A percentile compares a stretch with the other conserved stretches of the same genome.
Conservation (phyloP, 2,329 filamentous ascomycete genomes). For the Thermomyces lanuginosus region DNA sequence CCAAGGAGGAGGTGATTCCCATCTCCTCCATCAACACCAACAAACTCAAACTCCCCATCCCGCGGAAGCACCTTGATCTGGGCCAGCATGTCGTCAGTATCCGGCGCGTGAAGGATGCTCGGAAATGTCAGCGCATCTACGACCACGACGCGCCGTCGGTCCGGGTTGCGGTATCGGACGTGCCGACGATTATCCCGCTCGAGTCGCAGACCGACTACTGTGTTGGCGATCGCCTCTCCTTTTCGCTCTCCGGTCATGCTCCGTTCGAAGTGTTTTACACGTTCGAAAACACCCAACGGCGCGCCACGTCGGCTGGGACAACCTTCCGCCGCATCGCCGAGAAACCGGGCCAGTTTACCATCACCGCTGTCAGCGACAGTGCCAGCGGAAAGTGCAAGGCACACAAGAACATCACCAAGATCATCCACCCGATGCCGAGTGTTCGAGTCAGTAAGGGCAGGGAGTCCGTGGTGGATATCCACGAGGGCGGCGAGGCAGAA, state of each 20-base stretch:
- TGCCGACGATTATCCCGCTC: conserved; percentile 75
- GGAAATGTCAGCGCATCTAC: conserved; percentile 68
- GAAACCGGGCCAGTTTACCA: conserved; percentile 71
- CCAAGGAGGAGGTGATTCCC: conserved; percentile 62
- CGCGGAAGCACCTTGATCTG: conserved; percentile 65
- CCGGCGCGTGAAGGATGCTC: conserved; percentile 71
- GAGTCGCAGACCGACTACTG: conserved; percentile 80
- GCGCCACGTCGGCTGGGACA: conserved; percentile 54
- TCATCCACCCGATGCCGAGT: conserved; percentile 80
- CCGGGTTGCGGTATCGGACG: conserved; percentile 81
- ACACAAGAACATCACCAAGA: conserved; percentile 58
- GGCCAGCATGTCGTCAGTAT: conserved; percentile 84
- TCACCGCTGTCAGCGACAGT: conserved; percentile 73
- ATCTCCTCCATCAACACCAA: conserved; percentile 64
- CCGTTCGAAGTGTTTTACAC: conserved; percentile 89
- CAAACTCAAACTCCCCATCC: conserved; percentile 65
- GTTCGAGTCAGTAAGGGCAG: conserved; percentile 77
- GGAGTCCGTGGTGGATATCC: conserved; percentile 73
- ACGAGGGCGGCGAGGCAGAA: conserved; percentile 87
- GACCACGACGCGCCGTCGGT: conserved; percentile 58
- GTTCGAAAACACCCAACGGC: conserved; percentile 63
- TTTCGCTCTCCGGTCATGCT: conserved; percentile 74
- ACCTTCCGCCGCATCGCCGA: conserved; percentile 89
- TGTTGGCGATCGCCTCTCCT: conserved; percentile 85
- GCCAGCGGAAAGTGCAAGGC: conserved; percentile 71